Conservation (phyloP, 2,329 filamentous ascomycete species). For the Penicillium sp. region DNA sequence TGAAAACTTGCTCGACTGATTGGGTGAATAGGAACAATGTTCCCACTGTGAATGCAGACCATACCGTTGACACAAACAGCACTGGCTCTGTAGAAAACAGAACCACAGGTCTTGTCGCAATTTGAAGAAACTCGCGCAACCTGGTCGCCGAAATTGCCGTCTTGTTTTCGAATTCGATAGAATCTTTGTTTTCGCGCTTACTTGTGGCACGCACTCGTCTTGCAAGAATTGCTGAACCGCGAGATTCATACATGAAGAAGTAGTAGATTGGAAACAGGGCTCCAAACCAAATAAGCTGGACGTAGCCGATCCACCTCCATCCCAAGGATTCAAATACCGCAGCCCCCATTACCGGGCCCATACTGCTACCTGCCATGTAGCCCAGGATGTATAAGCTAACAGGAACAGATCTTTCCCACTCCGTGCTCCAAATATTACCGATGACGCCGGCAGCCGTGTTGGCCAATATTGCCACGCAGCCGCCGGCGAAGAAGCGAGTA, state of each 20-base stretch:
- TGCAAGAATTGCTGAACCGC: slow-evolving; percentile 39
- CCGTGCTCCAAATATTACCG: slow-evolving; percentile 31
- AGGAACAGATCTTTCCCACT: slow-evolving; percentile 33
- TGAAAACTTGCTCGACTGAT: slow-evolving; percentile 42
- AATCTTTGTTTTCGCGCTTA: slow-evolving; percentile 14
- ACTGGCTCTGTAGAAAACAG: slow-evolving; percentile 44
- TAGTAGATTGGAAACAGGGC: slow-evolving; percentile 36
- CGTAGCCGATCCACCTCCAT: slow-evolving; percentile 39
- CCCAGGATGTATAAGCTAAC: slow-evolving; percentile 43
- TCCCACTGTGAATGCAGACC: slow-evolving; percentile 44
- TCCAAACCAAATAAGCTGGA: slow-evolving; percentile 40
- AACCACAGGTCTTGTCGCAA: slow-evolving; percentile 30
- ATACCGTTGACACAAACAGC: slow-evolving; percentile 42
- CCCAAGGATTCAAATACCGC: slow-evolving; percentile 20
- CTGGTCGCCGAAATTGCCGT: neutral
- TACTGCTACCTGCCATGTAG: slow-evolving; percentile 42
- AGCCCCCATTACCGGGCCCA: slow-evolving; percentile 46
- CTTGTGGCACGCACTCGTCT: slow-evolving; percentile 28
- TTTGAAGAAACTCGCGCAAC: slow-evolving; percentile 11
- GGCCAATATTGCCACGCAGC: slow-evolving; percentile 37
- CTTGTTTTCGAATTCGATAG: neutral
- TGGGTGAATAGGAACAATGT: slow-evolving; percentile 44
- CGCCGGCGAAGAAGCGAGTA: slow-evolving; percentile 43
- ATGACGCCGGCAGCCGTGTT: slow-evolving; percentile 29
- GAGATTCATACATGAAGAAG: slow-evolving; percentile 40